Evolutionary conservation across 768 basidiomycete genomes (phyloP), one percentile per base, ranked within the genome.

Genomic region (Termitomyces bulborhizus): DNA sequence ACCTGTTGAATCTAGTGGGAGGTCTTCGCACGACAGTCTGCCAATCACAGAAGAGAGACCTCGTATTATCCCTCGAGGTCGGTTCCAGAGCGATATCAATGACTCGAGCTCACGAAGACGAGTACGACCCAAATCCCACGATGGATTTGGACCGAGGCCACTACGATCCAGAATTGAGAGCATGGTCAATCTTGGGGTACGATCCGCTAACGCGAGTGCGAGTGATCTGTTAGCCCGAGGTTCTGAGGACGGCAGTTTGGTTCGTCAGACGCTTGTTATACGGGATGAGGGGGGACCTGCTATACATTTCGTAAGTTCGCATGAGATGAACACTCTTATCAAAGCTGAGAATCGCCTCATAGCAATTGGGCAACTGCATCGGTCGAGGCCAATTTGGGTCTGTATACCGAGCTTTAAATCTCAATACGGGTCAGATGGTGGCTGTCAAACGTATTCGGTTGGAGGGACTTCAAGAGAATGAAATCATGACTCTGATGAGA

Each of bases 351-450:
- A 32, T 44, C 15, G 13, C 32, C 43, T 53, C 61, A 31, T 65
- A 98, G 96, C 93, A 96, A 94, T 78, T 99, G 18, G 96, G 96
- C 31, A 95, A 97, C 70, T 95, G 93, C 68, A 96, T 99, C 60
- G 96, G 96, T 2, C 85, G 90, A 47, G 96, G 96, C 7, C 96
- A 98, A 73, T 98, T 98, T 69, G 96, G 96, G 29, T 84, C 93
- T 8, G 96, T 98, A 6, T 98, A 96, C 69, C 84, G 93, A 13
- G 95, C 96, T 12, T 77, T 99, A 55, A 95, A 99, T 68, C 73
- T 98, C 68, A 88, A 88, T 59, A 94, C 89, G 1, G 96, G 96
- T 15, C 91, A 96, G 69, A 96, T 92, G 84, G 94, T 96, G n/a
- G 96, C 96, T n/a, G 93, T 98, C 50, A 99, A 99, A 73, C 86